These are phyloP conservation scores for Kodamaea sagamina DNA, from an alignment of 805 yeast genomes.

Conservation along the genomic window DNA sequence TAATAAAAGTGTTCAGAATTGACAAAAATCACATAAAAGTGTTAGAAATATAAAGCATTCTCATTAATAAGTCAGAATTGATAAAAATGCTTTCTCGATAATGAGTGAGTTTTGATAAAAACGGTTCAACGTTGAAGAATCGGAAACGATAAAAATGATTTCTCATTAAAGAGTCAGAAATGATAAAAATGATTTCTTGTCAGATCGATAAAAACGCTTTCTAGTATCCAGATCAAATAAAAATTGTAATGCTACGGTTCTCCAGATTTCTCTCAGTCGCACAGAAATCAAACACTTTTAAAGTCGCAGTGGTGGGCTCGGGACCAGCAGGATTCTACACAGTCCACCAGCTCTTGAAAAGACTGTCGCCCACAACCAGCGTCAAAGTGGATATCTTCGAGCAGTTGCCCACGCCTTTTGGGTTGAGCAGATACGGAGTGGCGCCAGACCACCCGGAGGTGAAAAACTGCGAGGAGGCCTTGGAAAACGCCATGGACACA, in stretches of 20 bases:
- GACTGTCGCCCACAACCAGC: conserved; percentile 22
- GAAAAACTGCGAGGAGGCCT: conserved; percentile 76
- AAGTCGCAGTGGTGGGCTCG: conserved; percentile 82
- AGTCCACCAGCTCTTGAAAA: conserved; percentile 67
- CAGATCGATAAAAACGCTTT: too few relatives aligned
- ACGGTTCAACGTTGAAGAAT: too few relatives aligned
- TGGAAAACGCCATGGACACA: conserved; percentile 49
- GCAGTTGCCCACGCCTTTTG: conserved; percentile 84
- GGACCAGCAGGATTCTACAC: conserved; percentile 98
- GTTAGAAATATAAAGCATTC: too few relatives aligned
- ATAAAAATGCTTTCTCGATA: too few relatives aligned
- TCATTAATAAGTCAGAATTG: too few relatives aligned
- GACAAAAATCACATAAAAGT: too few relatives aligned
- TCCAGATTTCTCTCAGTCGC: conserved; percentile 4
- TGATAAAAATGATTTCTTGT: too few relatives aligned
- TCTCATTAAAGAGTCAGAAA: too few relatives aligned
- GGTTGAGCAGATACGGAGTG: conserved; percentile 91
- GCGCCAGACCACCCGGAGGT: conserved; percentile 99
- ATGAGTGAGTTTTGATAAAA: too few relatives aligned
- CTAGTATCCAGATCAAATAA: too few relatives aligned
- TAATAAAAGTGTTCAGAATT: too few relatives aligned
- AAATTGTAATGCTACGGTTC: background rate
- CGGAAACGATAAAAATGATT: too few relatives aligned
- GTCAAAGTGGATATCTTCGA: conserved; percentile 77
- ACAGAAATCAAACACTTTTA: conserved; percentile 19